Base-by-base conservation (phyloP, 2,329 filamentous ascomycete genomes). In the Ophiosphaerella korrae region DNA sequence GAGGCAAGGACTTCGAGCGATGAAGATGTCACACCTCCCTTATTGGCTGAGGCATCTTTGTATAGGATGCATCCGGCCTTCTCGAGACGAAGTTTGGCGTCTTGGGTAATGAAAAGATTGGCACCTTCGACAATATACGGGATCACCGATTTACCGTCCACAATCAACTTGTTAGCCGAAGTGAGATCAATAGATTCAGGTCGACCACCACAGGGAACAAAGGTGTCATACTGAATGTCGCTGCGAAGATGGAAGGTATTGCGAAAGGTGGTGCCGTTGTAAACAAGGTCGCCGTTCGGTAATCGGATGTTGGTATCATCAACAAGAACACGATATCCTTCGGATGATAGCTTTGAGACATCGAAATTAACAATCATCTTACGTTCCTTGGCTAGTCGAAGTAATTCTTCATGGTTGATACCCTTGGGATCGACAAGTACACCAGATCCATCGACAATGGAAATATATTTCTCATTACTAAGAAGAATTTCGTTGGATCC, bases 11-110 rank as follows among this genome's bases (percentile, higher is more conserved):
- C 94, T 70, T 99, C 94, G 29, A 97, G 86, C 1, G 94, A 97
- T 0, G 94, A 97, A 1, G 92, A 97, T 0, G 94, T 99, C 39
- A 99, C 94, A 73, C 94, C 94, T 60, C 94, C 94, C 82, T 99
- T 99, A 84, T 99, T 99, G 49, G 93, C 92, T 33, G 91, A 96
- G 5, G 94, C 94, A 74, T 99, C 94, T 80, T 99, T 99, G 87
- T 92, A 97, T 35, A 99, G 77, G 65, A 97, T 86, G 70, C 91
- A 95, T 53, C 94, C 94, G n/a, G 93, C 92, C 64, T 91, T 88
- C 78, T 99, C 94, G 12, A 99, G 85, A 21, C 92, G 89, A 48
- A 97, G 83, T 80, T 97, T 97, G 65, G 93, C 93, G 67, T 99
- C 94, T 76, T 99, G 94, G 0, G 94, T 97, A 77, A 99, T 95